A percentile compares a stretch with the other conserved stretches of the same genome.
phyloP scores from a whole-genome alignment of 768 basidiomycete genomes.

The Lactarius deliciosus region DNA sequence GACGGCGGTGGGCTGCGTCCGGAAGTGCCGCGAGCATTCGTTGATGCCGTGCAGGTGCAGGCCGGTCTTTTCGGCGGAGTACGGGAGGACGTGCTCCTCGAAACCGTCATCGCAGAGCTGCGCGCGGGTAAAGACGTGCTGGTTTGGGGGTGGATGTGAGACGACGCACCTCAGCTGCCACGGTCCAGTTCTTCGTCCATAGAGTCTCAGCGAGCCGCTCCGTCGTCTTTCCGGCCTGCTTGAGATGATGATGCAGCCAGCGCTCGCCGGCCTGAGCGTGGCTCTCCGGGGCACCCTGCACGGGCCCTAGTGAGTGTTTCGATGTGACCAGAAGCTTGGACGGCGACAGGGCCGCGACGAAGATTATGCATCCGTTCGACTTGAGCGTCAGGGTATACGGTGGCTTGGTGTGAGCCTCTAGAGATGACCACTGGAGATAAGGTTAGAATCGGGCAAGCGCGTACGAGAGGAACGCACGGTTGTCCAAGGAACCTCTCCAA shows the following conservation, averaged over 20 bases:
- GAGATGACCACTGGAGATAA: constrained; percentile 62
- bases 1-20: constrained; percentile 61
- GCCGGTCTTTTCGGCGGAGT: constrained; percentile 78
- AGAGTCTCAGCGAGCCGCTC: constrained; percentile 70
- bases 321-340: constrained; percentile 80
- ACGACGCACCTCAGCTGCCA: constrained; percentile 80
- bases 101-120: constrained; percentile 97
- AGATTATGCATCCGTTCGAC: constrained; percentile 96
- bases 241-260: constrained; percentile 77
- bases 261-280: constrained; percentile 83
- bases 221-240: constrained; percentile 59
- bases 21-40: constrained; percentile 59
- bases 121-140: neutral
- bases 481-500: constrained; percentile 95
- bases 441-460: neutral
- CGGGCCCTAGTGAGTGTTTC: constrained; percentile 83
- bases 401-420: constrained; percentile 65
- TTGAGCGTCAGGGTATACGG: constrained; percentile 90
- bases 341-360: constrained; percentile 81
- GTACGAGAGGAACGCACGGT: constrained; percentile 55
- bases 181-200: constrained; percentile 85
- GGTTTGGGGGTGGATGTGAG: neutral
- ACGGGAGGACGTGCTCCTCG: constrained; percentile 93
- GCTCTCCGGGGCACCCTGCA: constrained; percentile 44
- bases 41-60: constrained; percentile 95